Base-by-base conservation (phyloP, 306 rosid species). In the Cucumis melo region DNA sequence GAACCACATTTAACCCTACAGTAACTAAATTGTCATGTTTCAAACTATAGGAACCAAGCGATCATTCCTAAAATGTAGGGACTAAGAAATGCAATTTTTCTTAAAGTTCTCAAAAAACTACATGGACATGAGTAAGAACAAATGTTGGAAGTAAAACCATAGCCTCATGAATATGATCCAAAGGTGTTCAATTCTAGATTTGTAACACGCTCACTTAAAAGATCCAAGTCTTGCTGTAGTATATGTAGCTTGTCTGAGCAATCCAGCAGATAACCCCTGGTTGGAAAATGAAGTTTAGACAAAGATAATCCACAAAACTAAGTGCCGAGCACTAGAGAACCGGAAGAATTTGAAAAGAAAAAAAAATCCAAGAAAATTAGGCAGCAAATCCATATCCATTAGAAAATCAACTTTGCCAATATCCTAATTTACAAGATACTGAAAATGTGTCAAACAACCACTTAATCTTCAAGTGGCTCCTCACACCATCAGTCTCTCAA, bases 181-280 rank as follows among this genome's bases (percentile, higher is more conserved):
- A 8, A 27, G 24, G 21, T 36, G 16, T 74, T 55, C 32, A 56
- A 55, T 74, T 74, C 32, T 32, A 57, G 62, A 38, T 36, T 65
- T 27, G 21, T 34, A 53, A 83, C 39, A 67, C 48, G 76, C 96
- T 90, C 82, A 90, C 97, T 62, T 91, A 82, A 93, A 93, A 32
- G 98, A 84, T 83, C 98, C 98, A 80, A 93, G 98, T 9, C 98
- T 92, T 44, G 98, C 94, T 56, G 97, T 93, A 82, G 98, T 93
- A 83, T 93, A 93, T 0, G 98, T 93, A 75, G 98, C 98, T 82
- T 93, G 98, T 82, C 98, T 90, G 77, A 93, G 91, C 36, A 93
- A 77, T 75, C 98, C 98, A 62, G 98, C 98, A 27, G 98, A 91
- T 24, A 93, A 85, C 78, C 97, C 98, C 98, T 93, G 85, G 82